Percentiles rank a stretch among this genome's conserved stretches.
phyloP scores from a whole-genome alignment of 2,329 filamentous ascomycete species.

The Aspergillus novoparasiticus region DNA sequence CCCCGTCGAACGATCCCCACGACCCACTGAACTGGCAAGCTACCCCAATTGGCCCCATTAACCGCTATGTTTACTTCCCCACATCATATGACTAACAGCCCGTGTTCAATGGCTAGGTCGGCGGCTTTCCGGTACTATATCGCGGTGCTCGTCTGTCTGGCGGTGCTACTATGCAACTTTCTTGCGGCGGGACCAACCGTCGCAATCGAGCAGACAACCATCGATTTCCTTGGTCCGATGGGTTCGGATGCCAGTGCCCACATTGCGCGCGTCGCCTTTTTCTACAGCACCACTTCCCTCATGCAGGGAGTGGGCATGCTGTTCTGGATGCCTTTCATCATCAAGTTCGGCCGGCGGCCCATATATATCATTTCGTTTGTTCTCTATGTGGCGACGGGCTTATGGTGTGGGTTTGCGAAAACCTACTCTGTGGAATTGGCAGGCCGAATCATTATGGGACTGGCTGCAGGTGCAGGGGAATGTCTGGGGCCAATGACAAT shows the following conservation, averaged over 20 bases:
- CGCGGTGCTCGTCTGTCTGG: conserved; percentile 26
- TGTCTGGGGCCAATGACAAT: conserved; percentile 53
- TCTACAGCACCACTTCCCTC: conserved; percentile 56
- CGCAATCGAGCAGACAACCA: conserved; percentile 52
- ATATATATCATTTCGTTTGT: conserved; percentile 19
- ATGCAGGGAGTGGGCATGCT: conserved; percentile 50
- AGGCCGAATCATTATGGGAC: conserved; percentile 36
- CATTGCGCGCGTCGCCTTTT: conserved; percentile 46
- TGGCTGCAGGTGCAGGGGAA: conserved; percentile 57
- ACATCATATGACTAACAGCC: not conserved
- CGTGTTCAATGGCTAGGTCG: not conserved
- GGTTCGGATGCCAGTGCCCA: not conserved
- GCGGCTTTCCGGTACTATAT: not conserved
- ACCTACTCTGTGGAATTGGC: conserved; percentile 30
- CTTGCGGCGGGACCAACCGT: conserved; percentile 58
- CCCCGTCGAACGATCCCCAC: not conserved
- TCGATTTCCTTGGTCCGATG: conserved; percentile 51
- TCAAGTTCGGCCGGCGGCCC: conserved; percentile 40
- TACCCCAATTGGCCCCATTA: no score
- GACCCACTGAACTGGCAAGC: not conserved
- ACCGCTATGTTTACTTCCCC: not conserved
- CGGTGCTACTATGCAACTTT: conserved; percentile 61
- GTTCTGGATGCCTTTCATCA: conserved; percentile 40
- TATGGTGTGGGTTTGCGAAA: conserved; percentile 41
- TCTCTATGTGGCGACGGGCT: conserved; percentile 35